Base-by-base conservation (phyloP, 352 stramenopile genomes). In the Phytophthora macrochlamydospora region DNA sequence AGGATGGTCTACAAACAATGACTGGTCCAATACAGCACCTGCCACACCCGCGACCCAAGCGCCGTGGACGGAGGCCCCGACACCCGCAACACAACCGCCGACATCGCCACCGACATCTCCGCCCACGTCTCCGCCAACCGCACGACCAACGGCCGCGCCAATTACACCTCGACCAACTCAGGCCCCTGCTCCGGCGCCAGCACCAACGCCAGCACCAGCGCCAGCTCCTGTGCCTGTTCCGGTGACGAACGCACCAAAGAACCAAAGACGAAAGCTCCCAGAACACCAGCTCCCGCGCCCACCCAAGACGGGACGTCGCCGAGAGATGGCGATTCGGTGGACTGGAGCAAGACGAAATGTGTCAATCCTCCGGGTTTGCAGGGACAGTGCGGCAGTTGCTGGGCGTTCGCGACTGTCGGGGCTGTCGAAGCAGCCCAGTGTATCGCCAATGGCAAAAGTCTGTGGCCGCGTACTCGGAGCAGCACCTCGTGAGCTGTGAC, bases 381-480 rank as follows among this genome's bases (percentile, higher is more conserved):
- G 73, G 97, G 94, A 6, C 69, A 90, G 6, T 99, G 97, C 68
- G 96, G 97, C 48, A 97, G 91, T n/a, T 99, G 97, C 80, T 99
- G 97, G 97, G 91, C 96, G 4, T 99, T 99, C 76, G 97, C 94
- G 9, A 93, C 92, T 2, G 82, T 96, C 5, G 89, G 92, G 3
- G 93, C 88, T 4, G 69, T 98, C 2, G 95, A 99, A 76, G 91
- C 90, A 8, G 92, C 84, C 3, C 85, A 97, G 67, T 97, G 89
- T 30, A 87, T 98, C 35, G 55, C 66, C 7, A 81, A 74, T 13
- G 92, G 80, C 2, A 83, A 87, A 81, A 74, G 29, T 76, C 70
- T 3, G 68, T 92, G 14, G 71, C 90, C 14, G 82, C 87, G 61
- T 83, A 98, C 13, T 97, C 88, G 29, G 92, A 98, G 79, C 87